A percentile compares a stretch with the other conserved stretches of the same genome.
These are phyloP conservation scores for Malassezia equina DNA, from an alignment of 1,284 basidiomycete genomes.

Conservation along the genomic window DNA sequence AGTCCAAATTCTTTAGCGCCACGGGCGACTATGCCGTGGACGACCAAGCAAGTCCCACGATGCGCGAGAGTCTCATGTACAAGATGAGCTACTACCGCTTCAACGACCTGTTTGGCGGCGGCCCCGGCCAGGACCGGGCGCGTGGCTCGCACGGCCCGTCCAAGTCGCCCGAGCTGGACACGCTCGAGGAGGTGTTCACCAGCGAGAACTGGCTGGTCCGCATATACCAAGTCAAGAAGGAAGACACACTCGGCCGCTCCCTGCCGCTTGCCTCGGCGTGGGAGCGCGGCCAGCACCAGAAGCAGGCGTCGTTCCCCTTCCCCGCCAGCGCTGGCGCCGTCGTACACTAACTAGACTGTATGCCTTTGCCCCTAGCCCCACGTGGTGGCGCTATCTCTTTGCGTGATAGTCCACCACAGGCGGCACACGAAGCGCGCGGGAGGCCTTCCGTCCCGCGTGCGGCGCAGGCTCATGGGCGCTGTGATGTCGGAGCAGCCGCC, in stretches of 20 bases:
- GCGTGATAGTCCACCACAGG: neutral
- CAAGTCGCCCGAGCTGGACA: conserved; percentile 30
- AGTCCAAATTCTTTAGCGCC: conserved; percentile 86
- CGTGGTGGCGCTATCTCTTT: conserved; percentile 5
- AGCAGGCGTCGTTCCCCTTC: conserved; percentile 7
- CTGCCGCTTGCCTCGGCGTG: conserved; percentile 63
- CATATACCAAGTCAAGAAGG: conserved; percentile 91
- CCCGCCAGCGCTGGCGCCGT: neutral
- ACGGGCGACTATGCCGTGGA: conserved; percentile 89
- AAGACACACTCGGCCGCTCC: conserved; percentile 79
- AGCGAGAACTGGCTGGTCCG: conserved; percentile 52
- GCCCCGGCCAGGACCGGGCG: conserved; percentile 37
- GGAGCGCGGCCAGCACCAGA: conserved; percentile 71
- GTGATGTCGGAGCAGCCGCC: neutral
- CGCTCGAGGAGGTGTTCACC: conserved; percentile 47
- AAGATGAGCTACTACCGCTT: conserved; percentile 48
- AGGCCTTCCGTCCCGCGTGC: neutral
- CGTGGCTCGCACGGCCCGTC: conserved; percentile 27
- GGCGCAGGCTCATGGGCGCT: conserved; percentile 3
- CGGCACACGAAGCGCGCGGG: conserved; percentile 1
- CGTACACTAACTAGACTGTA: conserved; percentile 6
- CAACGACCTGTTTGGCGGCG: conserved; percentile 50
- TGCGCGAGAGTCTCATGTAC: conserved; percentile 85
- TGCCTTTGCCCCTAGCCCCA: neutral
- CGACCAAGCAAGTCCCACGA: conserved; percentile 71